A percentile compares a stretch with the other conserved stretches of the same genome.
Conservation (phyloP, 2,329 filamentous ascomycete species). For the Volutella citrinella region DNA sequence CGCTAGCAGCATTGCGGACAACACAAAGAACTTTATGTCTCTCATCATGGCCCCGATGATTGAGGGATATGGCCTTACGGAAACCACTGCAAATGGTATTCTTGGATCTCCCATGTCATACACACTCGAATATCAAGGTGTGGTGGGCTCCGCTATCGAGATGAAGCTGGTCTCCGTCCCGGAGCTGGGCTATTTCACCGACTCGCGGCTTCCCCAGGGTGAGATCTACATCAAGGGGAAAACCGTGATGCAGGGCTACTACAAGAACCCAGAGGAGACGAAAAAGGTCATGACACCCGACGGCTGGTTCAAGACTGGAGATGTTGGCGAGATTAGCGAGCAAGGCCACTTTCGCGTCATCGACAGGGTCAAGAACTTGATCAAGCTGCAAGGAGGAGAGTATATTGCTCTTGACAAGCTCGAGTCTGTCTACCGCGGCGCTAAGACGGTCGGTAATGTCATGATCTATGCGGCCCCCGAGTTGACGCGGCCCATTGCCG, state of each 20-base stretch:
- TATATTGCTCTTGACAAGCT: constrained; percentile 98
- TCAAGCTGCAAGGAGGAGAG: constrained; percentile 92
- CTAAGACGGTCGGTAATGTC: constrained; percentile 74
- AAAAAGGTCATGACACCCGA: constrained; percentile 71
- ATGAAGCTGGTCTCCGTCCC: constrained; percentile 87
- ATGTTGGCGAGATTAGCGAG: constrained; percentile 83
- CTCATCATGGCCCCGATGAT: constrained; percentile 93
- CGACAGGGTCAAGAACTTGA: constrained; percentile 95
- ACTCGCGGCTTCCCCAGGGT: constrained; percentile 75
- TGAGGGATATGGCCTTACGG: constrained; percentile 87
- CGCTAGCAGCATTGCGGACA: constrained; percentile 83
- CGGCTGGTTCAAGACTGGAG: constrained; percentile 94
- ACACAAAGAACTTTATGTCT: constrained; percentile 86
- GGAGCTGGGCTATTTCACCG: constrained; percentile 77
- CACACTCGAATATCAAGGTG: constrained; percentile 72
- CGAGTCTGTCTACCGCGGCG: constrained; percentile 83
- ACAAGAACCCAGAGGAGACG: constrained; percentile 81
- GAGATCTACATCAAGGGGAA: constrained; percentile 85
- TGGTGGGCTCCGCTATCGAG: constrained; percentile 74
- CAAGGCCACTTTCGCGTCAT: constrained; percentile 81
- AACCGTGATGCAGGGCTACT: constrained; percentile 74
- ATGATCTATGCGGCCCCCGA: constrained; percentile 78
- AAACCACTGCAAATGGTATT: constrained; percentile 79
- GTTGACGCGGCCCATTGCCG: constrained; percentile 74
- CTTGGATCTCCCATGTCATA: constrained; percentile 80